phyloP scores from a whole-genome alignment of 2,329 filamentous ascomycete genomes.

The Colletotrichum echinochloae region DNA sequence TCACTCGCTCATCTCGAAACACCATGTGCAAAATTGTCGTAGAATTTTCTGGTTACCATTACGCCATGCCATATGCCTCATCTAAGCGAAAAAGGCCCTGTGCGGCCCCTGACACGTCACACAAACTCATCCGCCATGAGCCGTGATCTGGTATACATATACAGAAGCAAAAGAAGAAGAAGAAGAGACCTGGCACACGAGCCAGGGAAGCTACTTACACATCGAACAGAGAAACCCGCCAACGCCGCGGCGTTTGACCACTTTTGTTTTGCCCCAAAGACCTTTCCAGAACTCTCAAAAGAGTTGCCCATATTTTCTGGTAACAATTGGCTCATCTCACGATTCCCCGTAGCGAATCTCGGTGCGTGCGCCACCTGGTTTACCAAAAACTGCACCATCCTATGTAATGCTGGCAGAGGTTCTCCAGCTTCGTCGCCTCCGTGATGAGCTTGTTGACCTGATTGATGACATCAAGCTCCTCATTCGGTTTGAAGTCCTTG shows the following conservation, averaged over 20 bases:
- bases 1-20: neutral
- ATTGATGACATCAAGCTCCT: constrained; percentile 85
- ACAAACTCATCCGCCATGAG: constrained; percentile 1
- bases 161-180: constrained; percentile 26
- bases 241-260: constrained; percentile 4
- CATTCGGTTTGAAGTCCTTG: constrained; percentile 86
- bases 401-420: constrained; percentile 98
- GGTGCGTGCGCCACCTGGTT: constrained; percentile 22
- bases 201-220: constrained; percentile 31
- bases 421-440: constrained; percentile 96
- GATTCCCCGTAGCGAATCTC: neutral
- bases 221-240: constrained; percentile 25
- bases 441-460: constrained; percentile 96
- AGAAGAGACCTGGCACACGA: neutral
- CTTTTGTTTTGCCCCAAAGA: too few species aligned
- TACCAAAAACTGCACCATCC: constrained; percentile 99
- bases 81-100: constrained; percentile 21
- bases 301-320: neutral
- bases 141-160: constrained; percentile 37
- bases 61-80: constrained; percentile 36
- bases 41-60: constrained; percentile 34
- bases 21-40: neutral
- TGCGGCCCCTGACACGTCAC: constrained; percentile 12
- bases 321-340: neutral
- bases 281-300: constrained; percentile 8